Conservation (phyloP, 208 protist species). For the Trypanosoma scelopori region DNA sequence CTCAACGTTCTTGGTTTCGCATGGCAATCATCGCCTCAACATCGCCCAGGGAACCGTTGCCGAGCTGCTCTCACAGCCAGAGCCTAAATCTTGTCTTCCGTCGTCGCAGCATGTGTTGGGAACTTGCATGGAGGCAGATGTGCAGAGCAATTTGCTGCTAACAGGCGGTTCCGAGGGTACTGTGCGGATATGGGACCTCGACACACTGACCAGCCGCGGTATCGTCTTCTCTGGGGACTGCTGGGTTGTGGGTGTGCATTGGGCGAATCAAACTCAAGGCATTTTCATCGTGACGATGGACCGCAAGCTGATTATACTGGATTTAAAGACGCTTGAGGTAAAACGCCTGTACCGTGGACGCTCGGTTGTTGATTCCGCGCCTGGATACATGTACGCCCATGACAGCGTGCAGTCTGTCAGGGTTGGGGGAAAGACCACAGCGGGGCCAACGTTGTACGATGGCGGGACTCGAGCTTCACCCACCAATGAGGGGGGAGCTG, state of each 20-base stretch:
- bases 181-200: conserved; percentile 69
- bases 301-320: conserved; percentile 61
- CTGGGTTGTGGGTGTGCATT: conserved; percentile 84
- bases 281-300: conserved; percentile 72
- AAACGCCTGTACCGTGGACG: conserved; percentile 69
- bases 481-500: neutral
- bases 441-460: neutral
- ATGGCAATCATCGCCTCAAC: conserved; percentile 57
- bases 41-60: conserved; percentile 42
- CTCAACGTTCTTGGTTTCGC: conserved; percentile 71
- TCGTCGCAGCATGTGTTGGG: conserved; percentile 32
- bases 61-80: conserved; percentile 41
- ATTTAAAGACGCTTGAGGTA: conserved; percentile 68
- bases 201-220: conserved; percentile 49
- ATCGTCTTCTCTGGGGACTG: conserved; percentile 54
- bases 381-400: conserved; percentile 59
- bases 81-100: conserved; percentile 33
- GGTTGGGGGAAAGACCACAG: conserved; percentile 43
- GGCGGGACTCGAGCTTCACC: neutral
- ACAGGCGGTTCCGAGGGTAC: conserved; percentile 74
- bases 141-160: conserved; percentile 47
- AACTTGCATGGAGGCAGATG: conserved; percentile 49
- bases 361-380: conserved; percentile 41
- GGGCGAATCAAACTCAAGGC: conserved; percentile 33
- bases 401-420: conserved; percentile 56